Base-by-base conservation (phyloP, 2,329 filamentous ascomycete species). In the Pseudogymnoascus sp. region DNA sequence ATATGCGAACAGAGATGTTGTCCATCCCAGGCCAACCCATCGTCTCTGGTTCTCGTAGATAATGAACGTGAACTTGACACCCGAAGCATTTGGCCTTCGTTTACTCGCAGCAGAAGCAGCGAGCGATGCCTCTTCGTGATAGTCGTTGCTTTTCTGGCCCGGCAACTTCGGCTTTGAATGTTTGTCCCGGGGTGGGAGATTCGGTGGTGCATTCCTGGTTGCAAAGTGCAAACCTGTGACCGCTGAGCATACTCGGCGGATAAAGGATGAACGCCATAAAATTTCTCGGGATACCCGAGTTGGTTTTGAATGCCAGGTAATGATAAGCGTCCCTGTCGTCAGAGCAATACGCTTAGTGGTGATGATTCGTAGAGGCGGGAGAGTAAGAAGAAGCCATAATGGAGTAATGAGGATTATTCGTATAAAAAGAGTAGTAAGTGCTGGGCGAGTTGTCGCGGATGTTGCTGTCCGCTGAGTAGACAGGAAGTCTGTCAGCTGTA, bases 11-110 rank as follows among this genome's bases (percentile, higher is more conserved):
- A 99, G 79, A 40, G 88, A 96, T 2, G 88, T 88, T 0, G 95
- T 97, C 93, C 95, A 99, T 0, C 95, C 95, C 11, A 99, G 83
- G 1, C 93, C 93, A 3, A 99, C 79, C 95, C 95, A 99, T 61
- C 95, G 85, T 43, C 95, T 85, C 75, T 99, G 95, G 69, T 99
- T 99, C 74, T 99, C 95, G 71, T 93, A 97, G 2, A 99, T 82
- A 58, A 95, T 93, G 66, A 99, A 99, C 0, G 95, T 99, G 71
- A 99, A 99, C 49, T 92, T 90, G 12, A 99, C 90, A 1, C 93
- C 92, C 0, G 91, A 85, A 4, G 89, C 88, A 64, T 81, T 81
- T n/a, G 75, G 75, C 21, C 71, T 68, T 43, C 66, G 75, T 70
- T 65, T 78, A 68, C 62, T 74, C 16, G 69, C 71, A 61, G 64